These are phyloP conservation scores for Helianthus tuberosus DNA, from an alignment of 129 eudicot species.

Conservation along the genomic window DNA sequence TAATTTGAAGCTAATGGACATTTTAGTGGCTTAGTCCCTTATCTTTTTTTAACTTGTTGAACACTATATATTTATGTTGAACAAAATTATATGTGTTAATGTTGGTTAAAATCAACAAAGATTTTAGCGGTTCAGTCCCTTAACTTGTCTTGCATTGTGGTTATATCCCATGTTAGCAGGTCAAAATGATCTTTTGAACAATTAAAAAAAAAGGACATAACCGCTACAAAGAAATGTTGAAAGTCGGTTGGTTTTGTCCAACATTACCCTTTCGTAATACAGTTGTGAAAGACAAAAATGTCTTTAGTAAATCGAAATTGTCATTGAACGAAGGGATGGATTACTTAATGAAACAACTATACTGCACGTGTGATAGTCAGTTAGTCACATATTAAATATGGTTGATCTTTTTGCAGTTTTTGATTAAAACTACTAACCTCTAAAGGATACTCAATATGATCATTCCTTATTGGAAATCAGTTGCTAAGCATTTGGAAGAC, in stretches of 20 bases:
- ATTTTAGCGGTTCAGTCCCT: not conserved
- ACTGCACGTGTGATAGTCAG: not conserved
- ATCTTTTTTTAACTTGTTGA: not conserved
- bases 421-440: conserved; percentile 33
- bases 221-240: not conserved
- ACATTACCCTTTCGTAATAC: not conserved
- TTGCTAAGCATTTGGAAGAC: conserved; percentile 36
- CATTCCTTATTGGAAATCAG: conserved; percentile 5
- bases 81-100: not conserved
- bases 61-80: not conserved
- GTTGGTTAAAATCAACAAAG: not conserved
- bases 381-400: not conserved
- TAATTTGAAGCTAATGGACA: not conserved
- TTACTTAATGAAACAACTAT: not conserved
- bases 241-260: not conserved
- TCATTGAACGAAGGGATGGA: not conserved
- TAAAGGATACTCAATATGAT: conserved; percentile 22
- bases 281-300: not conserved
- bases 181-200: not conserved
- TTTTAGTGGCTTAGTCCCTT: not conserved
- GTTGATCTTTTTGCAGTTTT: not conserved
- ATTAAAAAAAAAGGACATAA: not conserved
- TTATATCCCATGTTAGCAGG: conserved; percentile 2
- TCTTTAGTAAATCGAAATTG: not conserved
- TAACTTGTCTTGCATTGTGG: not conserved